These are phyloP conservation scores for Cubamyces sp. DNA, from an alignment of 768 basidiomycete species.

Conservation along the genomic window DNA sequence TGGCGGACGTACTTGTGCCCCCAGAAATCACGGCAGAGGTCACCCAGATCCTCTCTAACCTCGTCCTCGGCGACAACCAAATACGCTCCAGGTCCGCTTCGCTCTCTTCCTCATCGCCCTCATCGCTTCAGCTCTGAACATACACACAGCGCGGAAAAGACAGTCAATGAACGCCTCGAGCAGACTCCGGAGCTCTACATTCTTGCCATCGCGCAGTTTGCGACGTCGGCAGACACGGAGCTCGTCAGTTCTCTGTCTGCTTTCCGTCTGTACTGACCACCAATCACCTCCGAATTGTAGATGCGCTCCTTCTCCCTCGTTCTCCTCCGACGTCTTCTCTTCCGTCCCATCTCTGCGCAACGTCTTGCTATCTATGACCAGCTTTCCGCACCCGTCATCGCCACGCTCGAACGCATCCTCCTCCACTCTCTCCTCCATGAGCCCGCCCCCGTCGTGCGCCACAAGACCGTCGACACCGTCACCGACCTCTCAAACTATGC, in stretches of 20 bases:
- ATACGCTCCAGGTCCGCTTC: conserved; percentile 66
- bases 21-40: conserved; percentile 76
- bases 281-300: conserved; percentile 38
- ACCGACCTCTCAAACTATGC: conserved; percentile 76
- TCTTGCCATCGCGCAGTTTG: conserved; percentile 78
- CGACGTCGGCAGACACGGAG: conserved; percentile 76
- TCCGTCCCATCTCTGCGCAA: conserved; percentile 50
- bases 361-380: conserved; percentile 70
- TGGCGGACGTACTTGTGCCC: conserved; percentile 42
- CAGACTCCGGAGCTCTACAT: conserved; percentile 81
- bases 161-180: conserved; percentile 78
- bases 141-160: conserved; percentile 68
- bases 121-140: not conserved
- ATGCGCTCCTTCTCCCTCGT: conserved; percentile 89
- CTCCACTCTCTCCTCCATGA: conserved; percentile 73
- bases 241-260: conserved; percentile 54
- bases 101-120: not conserved
- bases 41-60: conserved; percentile 83
- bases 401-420: conserved; percentile 71
- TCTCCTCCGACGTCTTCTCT: conserved; percentile 76
- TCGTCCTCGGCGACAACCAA: conserved; percentile 82
- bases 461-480: conserved; percentile 75
- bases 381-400: conserved; percentile 65
- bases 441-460: conserved; percentile 56
- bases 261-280: not conserved